Conservation (phyloP, 495 filamentous ascomycete genomes). For the Penicillium coprophilum region DNA sequence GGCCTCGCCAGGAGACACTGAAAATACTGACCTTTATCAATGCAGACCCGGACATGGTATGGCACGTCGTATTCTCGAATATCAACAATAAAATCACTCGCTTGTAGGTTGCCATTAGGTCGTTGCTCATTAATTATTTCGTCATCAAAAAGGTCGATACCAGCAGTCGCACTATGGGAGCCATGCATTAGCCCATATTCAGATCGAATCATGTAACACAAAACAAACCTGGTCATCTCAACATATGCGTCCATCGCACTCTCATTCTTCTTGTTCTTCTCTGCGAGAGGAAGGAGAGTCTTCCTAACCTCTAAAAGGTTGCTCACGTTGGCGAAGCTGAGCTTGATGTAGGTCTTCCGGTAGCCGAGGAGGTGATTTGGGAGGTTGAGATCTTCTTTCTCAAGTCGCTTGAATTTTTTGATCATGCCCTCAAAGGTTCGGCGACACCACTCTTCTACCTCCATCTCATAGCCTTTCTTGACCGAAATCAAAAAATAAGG, state of each 20-base stretch:
- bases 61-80: constrained; percentile 99
- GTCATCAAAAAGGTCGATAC: constrained; percentile 96
- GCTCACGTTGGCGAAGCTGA: constrained; percentile 82
- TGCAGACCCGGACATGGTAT: constrained; percentile 97
- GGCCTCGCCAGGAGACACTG: neutral
- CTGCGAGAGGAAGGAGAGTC: constrained; percentile 83
- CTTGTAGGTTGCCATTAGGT: constrained; percentile 78
- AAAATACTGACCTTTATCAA: constrained; percentile 73
- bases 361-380: constrained; percentile 96
- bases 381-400: constrained; percentile 94
- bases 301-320: constrained; percentile 82
- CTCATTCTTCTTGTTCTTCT: constrained; percentile 93
- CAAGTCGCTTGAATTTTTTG: constrained; percentile 71
- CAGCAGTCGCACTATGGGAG: constrained; percentile 66
- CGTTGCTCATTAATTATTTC: constrained; percentile 81
- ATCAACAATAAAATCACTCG: constrained; percentile 97
- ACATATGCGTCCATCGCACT: constrained; percentile 98
- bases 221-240: constrained; percentile 81
- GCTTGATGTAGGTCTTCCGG: constrained; percentile 77
- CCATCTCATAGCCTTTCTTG: constrained; percentile 80
- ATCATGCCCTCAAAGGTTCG: constrained; percentile 81
- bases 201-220: neutral
- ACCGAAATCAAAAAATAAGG: constrained; percentile 94
- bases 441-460: constrained; percentile 95
- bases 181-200: constrained; percentile 1